Conservation (phyloP, 2,329 filamentous ascomycete genomes). For the Colletotrichum lupini region DNA sequence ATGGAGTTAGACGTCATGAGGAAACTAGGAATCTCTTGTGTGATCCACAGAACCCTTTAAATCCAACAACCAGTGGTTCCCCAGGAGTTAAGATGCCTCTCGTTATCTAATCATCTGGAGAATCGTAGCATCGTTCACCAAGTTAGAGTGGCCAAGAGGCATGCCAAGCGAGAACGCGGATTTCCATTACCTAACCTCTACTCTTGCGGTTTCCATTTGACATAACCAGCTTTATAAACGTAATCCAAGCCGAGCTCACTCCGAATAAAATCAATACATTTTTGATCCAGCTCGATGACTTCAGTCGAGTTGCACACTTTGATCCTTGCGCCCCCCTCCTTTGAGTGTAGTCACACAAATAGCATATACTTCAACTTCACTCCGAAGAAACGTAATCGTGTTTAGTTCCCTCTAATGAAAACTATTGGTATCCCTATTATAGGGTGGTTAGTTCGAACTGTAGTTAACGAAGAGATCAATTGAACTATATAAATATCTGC, state of each 20-base stretch:
- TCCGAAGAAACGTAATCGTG: background rate
- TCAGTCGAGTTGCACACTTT: background rate
- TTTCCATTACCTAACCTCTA: constrained; percentile 24
- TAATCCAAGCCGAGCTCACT: background rate
- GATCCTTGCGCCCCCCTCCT: background rate
- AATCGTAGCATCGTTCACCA: background rate
- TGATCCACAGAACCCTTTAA: background rate
- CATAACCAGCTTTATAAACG: constrained; percentile 15
- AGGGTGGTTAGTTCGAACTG: no score
- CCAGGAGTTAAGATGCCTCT: background rate
- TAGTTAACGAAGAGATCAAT: no score
- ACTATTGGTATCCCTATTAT: no score
- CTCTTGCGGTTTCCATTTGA: constrained; percentile 21
- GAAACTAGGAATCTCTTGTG: background rate
- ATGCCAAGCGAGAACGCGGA: constrained; percentile 19
- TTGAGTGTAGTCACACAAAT: background rate
- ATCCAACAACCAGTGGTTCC: background rate
- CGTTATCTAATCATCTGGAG: background rate
- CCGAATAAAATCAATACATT: background rate
- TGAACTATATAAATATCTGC: no score
- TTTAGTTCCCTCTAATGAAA: background rate
- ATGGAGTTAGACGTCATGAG: background rate
- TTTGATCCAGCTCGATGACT: background rate
- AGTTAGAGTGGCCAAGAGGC: constrained; percentile 16
- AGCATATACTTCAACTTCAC: background rate